phyloP scores from a whole-genome alignment of 768 basidiomycete species.

The Pulveroboletus sp. region DNA sequence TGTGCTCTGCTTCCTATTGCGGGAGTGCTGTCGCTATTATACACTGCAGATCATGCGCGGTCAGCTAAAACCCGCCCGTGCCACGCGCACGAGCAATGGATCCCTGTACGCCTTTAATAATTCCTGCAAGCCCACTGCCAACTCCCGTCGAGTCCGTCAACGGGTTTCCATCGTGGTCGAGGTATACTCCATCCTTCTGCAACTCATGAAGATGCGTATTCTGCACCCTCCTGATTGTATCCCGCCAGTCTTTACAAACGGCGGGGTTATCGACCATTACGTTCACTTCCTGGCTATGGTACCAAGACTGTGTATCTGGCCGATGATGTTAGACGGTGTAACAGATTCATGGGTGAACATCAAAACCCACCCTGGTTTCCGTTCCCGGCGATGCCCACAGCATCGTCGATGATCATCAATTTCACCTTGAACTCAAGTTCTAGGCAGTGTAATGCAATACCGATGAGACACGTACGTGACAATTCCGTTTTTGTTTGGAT shows the following conservation, averaged over 20 bases:
- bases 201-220: conserved; percentile 50
- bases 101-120: conserved; percentile 41
- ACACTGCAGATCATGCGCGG: too few species aligned
- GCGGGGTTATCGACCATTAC: conserved; percentile 55
- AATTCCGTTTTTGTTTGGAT: conserved; percentile 63
- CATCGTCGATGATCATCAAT: conserved; percentile 62
- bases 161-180: conserved; percentile 43
- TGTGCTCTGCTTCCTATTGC: background rate
- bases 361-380: conserved; percentile 54
- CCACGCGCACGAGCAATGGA: conserved; percentile 42
- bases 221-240: conserved; percentile 48
- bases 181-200: conserved; percentile 53
- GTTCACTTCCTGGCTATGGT: conserved; percentile 69
- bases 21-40: too few species aligned
- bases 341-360: background rate
- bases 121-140: conserved; percentile 35
- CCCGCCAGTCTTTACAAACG: conserved; percentile 54
- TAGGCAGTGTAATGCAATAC: background rate
- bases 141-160: conserved; percentile 38
- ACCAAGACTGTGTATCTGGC: conserved; percentile 64
- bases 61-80: conserved; percentile 35
- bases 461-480: conserved; percentile 43
- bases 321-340: conserved; percentile 1
- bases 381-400: conserved; percentile 63
- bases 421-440: conserved; percentile 40